Conservation (phyloP, 73 alveolate species). For the Breviolum minutum region DNA sequence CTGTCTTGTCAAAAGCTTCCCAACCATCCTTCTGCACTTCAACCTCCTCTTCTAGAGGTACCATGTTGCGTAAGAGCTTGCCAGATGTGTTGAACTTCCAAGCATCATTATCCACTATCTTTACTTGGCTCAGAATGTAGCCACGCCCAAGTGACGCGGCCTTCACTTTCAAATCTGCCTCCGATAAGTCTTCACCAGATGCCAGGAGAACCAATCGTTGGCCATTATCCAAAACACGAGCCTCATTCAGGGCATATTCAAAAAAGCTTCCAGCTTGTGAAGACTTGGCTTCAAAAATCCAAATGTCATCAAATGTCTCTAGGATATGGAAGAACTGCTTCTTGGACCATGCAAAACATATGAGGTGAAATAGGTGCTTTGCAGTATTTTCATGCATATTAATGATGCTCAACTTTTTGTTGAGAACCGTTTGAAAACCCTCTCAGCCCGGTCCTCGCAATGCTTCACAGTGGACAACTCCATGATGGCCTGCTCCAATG, state of each 20-base stretch:
- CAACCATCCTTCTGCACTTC: slow-evolving; percentile 40
- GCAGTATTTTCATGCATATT: too few relatives aligned
- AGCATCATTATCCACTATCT: slow-evolving; percentile 15
- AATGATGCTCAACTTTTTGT: background rate
- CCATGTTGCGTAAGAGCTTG: slow-evolving; percentile 9
- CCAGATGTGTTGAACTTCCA: slow-evolving; percentile 31
- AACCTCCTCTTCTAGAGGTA: background rate
- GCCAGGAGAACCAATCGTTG: slow-evolving; percentile 35
- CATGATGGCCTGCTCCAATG: slow-evolving; percentile 74
- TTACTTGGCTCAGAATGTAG: slow-evolving; percentile 28
- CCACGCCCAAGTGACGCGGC: slow-evolving; percentile 37
- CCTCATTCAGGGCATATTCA: background rate
- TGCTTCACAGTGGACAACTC: slow-evolving; percentile 58
- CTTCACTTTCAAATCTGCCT: background rate
- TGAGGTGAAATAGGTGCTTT: too few relatives aligned
- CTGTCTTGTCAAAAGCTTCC: slow-evolving; percentile 42
- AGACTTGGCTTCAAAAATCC: too few relatives aligned
- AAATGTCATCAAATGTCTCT: too few relatives aligned
- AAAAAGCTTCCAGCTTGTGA: too few relatives aligned
- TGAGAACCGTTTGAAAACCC: background rate
- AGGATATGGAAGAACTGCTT: too few relatives aligned
- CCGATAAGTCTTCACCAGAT: background rate
- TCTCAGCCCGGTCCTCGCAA: slow-evolving; percentile 1
- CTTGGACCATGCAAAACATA: too few relatives aligned
- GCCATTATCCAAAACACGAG: slow-evolving; percentile 23